phyloP scores from a whole-genome alignment of 139 green algal genomes.

The Chlamydomonas urium region DNA sequence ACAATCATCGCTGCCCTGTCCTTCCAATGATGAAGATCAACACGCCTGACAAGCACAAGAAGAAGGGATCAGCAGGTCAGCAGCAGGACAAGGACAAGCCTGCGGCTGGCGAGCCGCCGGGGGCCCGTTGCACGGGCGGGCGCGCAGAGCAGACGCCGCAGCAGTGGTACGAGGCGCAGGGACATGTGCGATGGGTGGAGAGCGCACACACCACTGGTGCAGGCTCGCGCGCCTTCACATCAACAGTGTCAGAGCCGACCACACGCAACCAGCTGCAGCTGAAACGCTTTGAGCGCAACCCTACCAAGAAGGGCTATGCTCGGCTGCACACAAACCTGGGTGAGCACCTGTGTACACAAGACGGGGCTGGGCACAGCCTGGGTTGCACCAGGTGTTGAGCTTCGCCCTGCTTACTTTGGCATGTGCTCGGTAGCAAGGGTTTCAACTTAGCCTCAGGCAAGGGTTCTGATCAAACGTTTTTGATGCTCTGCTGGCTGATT shows the following conservation, averaged over 20 bases:
- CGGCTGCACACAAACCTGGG: conserved; percentile 47
- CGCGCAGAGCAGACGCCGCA: conserved; percentile 22
- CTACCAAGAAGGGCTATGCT: conserved; percentile 76
- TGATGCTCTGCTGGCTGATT: no score
- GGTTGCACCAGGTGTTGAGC: no score
- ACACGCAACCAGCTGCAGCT: conserved; percentile 38
- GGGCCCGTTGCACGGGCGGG: no score
- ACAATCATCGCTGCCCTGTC: no score
- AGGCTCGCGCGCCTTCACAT: conserved; percentile 5
- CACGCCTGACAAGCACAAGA: conserved; percentile 18
- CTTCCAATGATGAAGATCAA: no score
- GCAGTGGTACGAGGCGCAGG: conserved; percentile 33
- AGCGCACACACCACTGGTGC: neutral
- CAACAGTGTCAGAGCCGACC: conserved; percentile 17
- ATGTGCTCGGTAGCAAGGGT: no score
- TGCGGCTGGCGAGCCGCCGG: conserved; percentile 6
- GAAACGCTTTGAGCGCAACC: conserved; percentile 64
- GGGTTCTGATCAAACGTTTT: no score
- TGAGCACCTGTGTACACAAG: no score
- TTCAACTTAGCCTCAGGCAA: no score
- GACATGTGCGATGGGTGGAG: conserved; percentile 35
- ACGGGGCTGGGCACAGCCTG: no score
- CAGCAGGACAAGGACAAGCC: conserved; percentile 12
- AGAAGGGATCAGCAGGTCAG: conserved; percentile 22
- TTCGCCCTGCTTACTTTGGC: no score